A percentile compares a stretch with the other conserved stretches of the same genome.
Evolutionary conservation across 148 eudicot species (phyloP).

Genomic region (Chenopodium berlandieri): DNA sequence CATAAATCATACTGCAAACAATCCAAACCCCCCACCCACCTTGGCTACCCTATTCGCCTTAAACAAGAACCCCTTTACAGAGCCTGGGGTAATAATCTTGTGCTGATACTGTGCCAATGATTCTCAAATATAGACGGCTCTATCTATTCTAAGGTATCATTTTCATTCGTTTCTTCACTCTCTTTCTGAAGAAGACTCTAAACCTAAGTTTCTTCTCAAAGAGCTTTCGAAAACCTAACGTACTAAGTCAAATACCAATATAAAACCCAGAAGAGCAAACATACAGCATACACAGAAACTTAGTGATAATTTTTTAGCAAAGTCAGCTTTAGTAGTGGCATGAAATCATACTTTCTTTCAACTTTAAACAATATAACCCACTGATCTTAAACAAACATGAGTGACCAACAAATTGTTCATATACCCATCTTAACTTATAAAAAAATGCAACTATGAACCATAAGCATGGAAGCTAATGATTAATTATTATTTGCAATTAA

Average conservation of each 20-base stretch:
- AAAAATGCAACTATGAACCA: conserved; percentile 4
- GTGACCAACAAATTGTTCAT: not conserved
- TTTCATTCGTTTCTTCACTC: not conserved
- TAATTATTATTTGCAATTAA: not conserved
- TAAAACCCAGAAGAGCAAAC: conserved; percentile 10
- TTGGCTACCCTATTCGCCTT: too few relatives aligned
- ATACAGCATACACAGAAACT: not conserved
- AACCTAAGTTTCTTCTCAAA: not conserved
- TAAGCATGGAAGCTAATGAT: not conserved
- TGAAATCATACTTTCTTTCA: conserved; percentile 20
- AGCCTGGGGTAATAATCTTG: too few relatives aligned
- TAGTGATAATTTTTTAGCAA: conserved; percentile 1
- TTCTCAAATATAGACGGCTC: too few relatives aligned
- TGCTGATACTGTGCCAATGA: too few relatives aligned
- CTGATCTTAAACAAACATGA: conserved; percentile 4
- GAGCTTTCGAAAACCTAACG: not conserved
- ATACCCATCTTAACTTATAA: not conserved
- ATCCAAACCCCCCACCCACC: too few relatives aligned
- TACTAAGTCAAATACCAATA: conserved; percentile 4
- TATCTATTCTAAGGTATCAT: not conserved
- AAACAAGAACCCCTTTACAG: too few relatives aligned
- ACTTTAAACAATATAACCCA: conserved; percentile 10
- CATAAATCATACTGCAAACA: too few relatives aligned
- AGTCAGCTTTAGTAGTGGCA: conserved; percentile 23
- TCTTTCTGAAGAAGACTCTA: not conserved